Percentiles rank a stretch among this genome's conserved stretches.
Evolutionary conservation across 768 basidiomycete genomes (phyloP).

Genomic region (Suillus brevipes): DNA sequence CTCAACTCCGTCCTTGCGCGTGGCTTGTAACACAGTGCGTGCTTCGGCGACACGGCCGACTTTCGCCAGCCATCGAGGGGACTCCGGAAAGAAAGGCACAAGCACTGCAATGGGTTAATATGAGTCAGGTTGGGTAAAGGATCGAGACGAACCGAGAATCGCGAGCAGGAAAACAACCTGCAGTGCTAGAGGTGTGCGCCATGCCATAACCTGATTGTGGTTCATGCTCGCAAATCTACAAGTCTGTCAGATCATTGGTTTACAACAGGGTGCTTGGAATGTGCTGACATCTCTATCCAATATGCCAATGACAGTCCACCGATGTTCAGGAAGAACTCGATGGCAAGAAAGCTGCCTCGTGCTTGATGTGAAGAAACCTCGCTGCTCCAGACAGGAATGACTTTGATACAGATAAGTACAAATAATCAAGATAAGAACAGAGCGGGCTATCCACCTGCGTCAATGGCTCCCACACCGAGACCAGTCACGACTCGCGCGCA

Average conservation of each 20-base stretch:
- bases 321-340: slow-evolving; percentile 11
- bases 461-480: slow-evolving; percentile 9
- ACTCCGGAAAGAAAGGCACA: slow-evolving; percentile 11
- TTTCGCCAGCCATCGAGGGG: slow-evolving; percentile 24
- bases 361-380: slow-evolving; percentile 12
- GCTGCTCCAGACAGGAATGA: slow-evolving; percentile 11
- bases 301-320: slow-evolving; percentile 10
- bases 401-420: background rate
- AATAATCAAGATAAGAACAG: background rate
- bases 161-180: slow-evolving; percentile 7
- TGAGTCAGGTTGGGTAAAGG: background rate
- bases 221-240: slow-evolving; percentile 6
- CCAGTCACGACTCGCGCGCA: slow-evolving; percentile 11
- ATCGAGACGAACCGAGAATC: slow-evolving; percentile 7
- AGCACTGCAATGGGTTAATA: background rate
- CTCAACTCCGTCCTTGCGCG: slow-evolving; percentile 6
- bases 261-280: background rate
- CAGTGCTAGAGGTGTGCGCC: slow-evolving; percentile 9
- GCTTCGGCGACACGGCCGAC: slow-evolving; percentile 23
- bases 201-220: slow-evolving; percentile 7
- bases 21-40: slow-evolving; percentile 17
- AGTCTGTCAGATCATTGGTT: background rate
- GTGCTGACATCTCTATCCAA: slow-evolving; percentile 10
- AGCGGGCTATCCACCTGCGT: slow-evolving; percentile 1
- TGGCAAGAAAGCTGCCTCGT: slow-evolving; percentile 9